Base-by-base conservation (phyloP, 192 early-diverging fungal genomes). In the Dissophora globulifera region DNA sequence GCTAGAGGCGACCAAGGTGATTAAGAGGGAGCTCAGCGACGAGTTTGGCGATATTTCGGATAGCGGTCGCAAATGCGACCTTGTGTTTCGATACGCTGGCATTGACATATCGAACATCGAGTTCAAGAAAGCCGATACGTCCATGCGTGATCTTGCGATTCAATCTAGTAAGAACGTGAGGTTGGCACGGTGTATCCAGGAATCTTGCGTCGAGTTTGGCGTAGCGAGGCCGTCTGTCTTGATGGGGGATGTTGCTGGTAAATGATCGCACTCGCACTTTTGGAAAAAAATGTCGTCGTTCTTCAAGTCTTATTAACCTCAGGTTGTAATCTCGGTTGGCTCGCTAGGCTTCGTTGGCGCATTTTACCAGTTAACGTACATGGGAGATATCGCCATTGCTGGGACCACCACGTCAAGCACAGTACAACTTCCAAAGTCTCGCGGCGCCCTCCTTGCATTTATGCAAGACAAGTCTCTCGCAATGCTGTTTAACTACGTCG, bases 111-210 rank as follows among this genome's bases (percentile, higher is more conserved):
- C 69, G 26, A 72, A 63, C 27, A 51, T 72, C 16, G 55, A 62
- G 46, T 56, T 71, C 42, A 62, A 71, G 30, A 35, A 35, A 17
- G 52, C 53, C 31, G 60, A 35, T 27, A 50, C 46, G 51, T 40
- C 59, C 11, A 45, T 49, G 33, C 58, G 38, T 20, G 69, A 71
- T 30, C 58, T 62, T 33, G 69, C 52, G 0, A 35, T 62, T 32
- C 69, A 71, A 50, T 56, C 55, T 27, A 19, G 59, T 13, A 62
- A 71, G 59, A 71, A 62, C 27, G 53, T 65, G 19, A 43, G 62
- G 41, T 29, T 65, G 9, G 62, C 25, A 46, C 62, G 62, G 13
- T 65, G 62, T 48, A 65, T 65, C 13, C 62, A 65, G 47, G 62
- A 65, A 55, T 50, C 52, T 1, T 52, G 47, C 20, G n/a, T 20